Evolutionary conservation across 345 rosid species (phyloP).

Genomic region (Citrus unshiu): DNA sequence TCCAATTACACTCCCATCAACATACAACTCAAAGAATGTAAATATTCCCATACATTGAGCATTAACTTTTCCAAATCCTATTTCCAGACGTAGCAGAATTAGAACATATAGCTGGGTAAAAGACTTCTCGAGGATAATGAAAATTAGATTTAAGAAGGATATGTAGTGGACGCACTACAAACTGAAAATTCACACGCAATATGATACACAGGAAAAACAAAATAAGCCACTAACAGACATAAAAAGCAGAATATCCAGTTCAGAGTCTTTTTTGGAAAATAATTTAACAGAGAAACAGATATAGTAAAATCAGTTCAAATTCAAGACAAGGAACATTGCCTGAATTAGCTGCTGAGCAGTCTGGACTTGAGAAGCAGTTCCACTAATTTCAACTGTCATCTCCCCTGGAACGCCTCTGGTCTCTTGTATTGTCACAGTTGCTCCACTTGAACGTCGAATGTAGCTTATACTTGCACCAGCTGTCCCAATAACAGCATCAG

Average conservation of each 20-base stretch:
- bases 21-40: background rate
- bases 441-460: conserved; percentile 95
- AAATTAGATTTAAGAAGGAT: background rate
- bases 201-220: background rate
- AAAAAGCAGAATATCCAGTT: background rate
- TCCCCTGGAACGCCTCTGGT: conserved; percentile 94
- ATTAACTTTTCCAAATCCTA: background rate
- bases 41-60: background rate
- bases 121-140: background rate
- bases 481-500: conserved; percentile 97
- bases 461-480: conserved; percentile 96
- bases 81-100: background rate
- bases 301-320: background rate
- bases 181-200: background rate
- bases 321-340: conserved; percentile 37
- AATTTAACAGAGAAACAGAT: background rate
- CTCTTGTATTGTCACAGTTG: conserved; percentile 95
- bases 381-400: conserved; percentile 99
- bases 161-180: background rate
- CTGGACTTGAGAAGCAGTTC: conserved; percentile 93
- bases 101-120: background rate
- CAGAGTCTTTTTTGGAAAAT: background rate
- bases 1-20: background rate
- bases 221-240: background rate
- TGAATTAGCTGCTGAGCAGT: conserved; percentile 96